phyloP scores from a whole-genome alignment of 2,329 filamentous ascomycete species.

The Cladophialophora bantiana region DNA sequence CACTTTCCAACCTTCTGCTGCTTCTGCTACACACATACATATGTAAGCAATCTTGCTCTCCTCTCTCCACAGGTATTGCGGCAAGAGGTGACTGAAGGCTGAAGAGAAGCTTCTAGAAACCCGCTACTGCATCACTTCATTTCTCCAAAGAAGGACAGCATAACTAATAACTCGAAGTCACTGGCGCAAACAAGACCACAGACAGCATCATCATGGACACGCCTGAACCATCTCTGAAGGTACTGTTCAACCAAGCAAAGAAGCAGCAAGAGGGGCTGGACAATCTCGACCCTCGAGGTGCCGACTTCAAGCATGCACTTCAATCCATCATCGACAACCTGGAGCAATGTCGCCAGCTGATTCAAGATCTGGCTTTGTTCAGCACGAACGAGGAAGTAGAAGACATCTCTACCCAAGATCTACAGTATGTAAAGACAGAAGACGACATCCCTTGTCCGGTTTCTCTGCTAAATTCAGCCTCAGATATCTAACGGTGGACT shows the following conservation, averaged over 20 bases:
- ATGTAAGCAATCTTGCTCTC: no score
- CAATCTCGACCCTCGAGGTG: constrained; percentile 35
- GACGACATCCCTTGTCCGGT: not conserved
- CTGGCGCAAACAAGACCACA: not conserved
- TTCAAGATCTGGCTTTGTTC: constrained; percentile 79
- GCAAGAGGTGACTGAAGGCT: not conserved
- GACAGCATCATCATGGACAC: constrained; percentile 20
- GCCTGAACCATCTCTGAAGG: constrained; percentile 34
- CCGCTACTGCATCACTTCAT: not conserved
- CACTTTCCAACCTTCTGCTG: not conserved
- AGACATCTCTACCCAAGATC: constrained; percentile 81
- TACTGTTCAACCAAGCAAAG: constrained; percentile 36
- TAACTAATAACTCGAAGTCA: not conserved
- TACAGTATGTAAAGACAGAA: constrained; percentile 65
- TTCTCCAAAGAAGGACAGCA: not conserved
- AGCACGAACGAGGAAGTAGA: constrained; percentile 89
- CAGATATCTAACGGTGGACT: constrained; percentile 78
- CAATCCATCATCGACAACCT: constrained; percentile 35
- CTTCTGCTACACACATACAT: no score
- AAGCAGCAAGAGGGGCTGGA: constrained; percentile 35
- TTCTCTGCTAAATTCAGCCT: constrained; percentile 19
- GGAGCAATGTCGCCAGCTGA: constrained; percentile 73
- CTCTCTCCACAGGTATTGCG: not conserved
- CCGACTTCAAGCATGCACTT: constrained; percentile 31
- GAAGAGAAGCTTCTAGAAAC: constrained; percentile 4